Conservation (phyloP, 2,329 filamentous ascomycete species). For the Proliferodiscus dingleyae region DNA sequence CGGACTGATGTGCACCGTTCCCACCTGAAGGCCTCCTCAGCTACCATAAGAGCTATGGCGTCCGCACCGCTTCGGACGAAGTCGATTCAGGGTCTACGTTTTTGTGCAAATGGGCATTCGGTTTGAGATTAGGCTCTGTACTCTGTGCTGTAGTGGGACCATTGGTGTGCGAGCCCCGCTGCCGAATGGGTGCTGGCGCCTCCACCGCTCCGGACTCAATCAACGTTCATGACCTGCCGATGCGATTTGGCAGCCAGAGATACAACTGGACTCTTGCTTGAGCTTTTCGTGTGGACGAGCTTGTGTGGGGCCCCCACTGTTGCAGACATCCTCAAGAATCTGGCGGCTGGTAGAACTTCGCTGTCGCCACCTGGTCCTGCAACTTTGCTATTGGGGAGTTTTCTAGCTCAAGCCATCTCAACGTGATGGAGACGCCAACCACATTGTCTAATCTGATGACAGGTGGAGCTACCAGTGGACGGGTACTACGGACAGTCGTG, state of each 20-base stretch:
- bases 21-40: slow-evolving; percentile 9
- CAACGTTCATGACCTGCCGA: too few relatives aligned
- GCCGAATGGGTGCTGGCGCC: slow-evolving; percentile 4
- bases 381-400: too few relatives aligned
- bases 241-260: background rate
- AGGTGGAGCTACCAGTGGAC: background rate
- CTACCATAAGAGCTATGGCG: slow-evolving; percentile 8
- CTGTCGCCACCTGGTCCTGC: too few relatives aligned
- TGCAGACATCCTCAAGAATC: background rate
- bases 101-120: too few relatives aligned
- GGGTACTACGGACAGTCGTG: background rate
- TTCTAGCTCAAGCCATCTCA: background rate
- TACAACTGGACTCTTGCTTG: too few relatives aligned
- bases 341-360: too few relatives aligned
- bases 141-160: too few relatives aligned
- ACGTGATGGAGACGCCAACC: background rate
- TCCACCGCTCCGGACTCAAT: background rate
- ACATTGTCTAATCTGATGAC: background rate
- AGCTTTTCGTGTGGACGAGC: too few relatives aligned
- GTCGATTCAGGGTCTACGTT: background rate
- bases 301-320: too few relatives aligned
- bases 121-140: too few relatives aligned
- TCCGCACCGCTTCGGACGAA: slow-evolving; percentile 1
- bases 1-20: slow-evolving; percentile 15
- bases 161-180: too few relatives aligned